Base-by-base conservation (phyloP, 345 rosid species). In the Eucalyptus erythrocorys region DNA sequence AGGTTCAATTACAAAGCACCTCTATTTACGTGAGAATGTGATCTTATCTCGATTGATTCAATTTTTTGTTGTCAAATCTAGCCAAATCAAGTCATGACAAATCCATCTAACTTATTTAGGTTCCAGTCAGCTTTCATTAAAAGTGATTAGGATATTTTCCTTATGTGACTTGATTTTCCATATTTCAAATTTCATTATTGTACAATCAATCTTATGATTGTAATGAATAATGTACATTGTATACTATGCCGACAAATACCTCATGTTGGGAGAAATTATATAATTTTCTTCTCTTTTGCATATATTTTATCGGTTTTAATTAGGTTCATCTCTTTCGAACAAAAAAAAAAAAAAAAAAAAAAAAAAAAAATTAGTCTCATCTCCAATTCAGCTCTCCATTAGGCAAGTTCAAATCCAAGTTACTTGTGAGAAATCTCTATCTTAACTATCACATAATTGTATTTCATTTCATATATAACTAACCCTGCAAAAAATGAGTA, bases 81-180 rank as follows among this genome's bases (percentile, higher is more conserved):
- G 32, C 68, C 16, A 27, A 59, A 59, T 59, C 68, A 12, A 59
- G 15, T 59, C 15, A 13, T 26, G 66, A 26, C 16, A 59, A 59
- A 59, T 59, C 68, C 68, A 59, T 27, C 32, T 6, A 59, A 59
- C 68, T 27, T n/a, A n/a, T 59, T 59, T 59, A 59, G n/a, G n/a
- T 27, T 30, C 15, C 0, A 59, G n/a, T 59, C 7, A 59, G 4
- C 27, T 27, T 59, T 59, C 0, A n/a, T 12, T 13, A 11, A 3
- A 27, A 13, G 27, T 59, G 1, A 59, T 59, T 27, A 59, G 8
- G 68, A 11, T 59, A 59, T 59, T 27, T 30, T 27, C 2, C 0
- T 0, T 27, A 59, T 13, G 1, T 59, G 0, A 27, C 32, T 59
- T 27, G 16, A 59, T 59, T 59, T 4, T 59, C 7, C 16, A 3